Evolutionary conservation across 2,329 filamentous ascomycete genomes (phyloP).

Genomic region (Calonectria fujianensis): DNA sequence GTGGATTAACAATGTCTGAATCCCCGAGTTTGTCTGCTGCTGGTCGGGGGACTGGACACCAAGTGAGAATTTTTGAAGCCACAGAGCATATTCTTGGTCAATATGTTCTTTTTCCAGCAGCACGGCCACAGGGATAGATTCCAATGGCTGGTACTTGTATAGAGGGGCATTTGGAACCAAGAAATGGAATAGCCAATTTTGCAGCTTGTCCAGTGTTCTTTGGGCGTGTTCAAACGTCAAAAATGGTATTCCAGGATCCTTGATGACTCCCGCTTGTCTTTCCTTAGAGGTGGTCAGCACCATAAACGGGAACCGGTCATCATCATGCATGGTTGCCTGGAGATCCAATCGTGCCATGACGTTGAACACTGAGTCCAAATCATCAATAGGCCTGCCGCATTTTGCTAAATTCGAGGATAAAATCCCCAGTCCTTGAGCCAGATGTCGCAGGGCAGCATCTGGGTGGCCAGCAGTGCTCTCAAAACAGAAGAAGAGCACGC

Average conservation of each 20-base stretch:
- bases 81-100: conserved; percentile 1
- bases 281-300: not conserved
- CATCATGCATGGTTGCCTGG: conserved; percentile 47
- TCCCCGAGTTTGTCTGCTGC: not conserved
- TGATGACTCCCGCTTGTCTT: too few relatives aligned
- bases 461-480: conserved; percentile 30
- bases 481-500: conserved; percentile 38
- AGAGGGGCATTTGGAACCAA: conserved; percentile 17
- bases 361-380: conserved; percentile 17
- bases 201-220: conserved; percentile 35
- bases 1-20: conserved; percentile 38
- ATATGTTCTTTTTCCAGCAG: conserved; percentile 34
- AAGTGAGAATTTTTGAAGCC: conserved; percentile 22
- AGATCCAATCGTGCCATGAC: conserved; percentile 42
- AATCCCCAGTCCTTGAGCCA: conserved; percentile 23
- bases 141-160: not conserved
- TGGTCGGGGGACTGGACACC: not conserved
- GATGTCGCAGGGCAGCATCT: conserved; percentile 30
- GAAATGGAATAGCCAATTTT: conserved; percentile 43
- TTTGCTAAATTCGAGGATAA: not conserved
- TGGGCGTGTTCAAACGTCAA: conserved; percentile 27
- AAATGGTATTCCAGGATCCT: not conserved
- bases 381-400: not conserved
- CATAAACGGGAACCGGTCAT: conserved; percentile 39
- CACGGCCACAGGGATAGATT: not conserved